These are phyloP conservation scores for Pezicula neosporulosa DNA, from an alignment of 2,329 filamentous ascomycete genomes.

Conservation along the genomic window DNA sequence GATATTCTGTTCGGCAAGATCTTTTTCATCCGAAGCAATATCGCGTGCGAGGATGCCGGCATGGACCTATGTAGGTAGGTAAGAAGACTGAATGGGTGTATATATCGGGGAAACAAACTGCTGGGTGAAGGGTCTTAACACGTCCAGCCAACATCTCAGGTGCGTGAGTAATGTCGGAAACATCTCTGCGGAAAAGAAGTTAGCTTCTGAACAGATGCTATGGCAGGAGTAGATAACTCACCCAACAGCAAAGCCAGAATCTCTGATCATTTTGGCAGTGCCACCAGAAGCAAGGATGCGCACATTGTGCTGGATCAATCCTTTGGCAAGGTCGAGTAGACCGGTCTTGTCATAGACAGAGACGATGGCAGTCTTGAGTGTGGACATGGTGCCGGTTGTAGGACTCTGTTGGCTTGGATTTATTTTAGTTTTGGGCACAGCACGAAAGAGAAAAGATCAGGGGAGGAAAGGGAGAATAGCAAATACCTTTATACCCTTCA, in stretches of 20 bases:
- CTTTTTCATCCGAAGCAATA: conserved; percentile 93
- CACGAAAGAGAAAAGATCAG: too few species aligned
- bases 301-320: conserved; percentile 83
- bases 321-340: conserved; percentile 86
- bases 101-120: conserved; percentile 54
- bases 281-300: conserved; percentile 92
- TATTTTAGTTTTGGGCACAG: too few species aligned
- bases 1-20: conserved; percentile 92
- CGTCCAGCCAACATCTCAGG: conserved; percentile 94
- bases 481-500: too few species aligned
- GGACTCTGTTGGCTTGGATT: too few species aligned
- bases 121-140: conserved; percentile 95
- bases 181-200: conserved; percentile 60
- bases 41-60: conserved; percentile 89
- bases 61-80: conserved; percentile 29
- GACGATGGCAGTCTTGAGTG: conserved; percentile 66
- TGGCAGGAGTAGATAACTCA: conserved; percentile 44
- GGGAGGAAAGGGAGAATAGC: too few species aligned
- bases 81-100: neutral
- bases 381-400: neutral
- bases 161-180: conserved; percentile 93
- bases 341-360: conserved; percentile 99
- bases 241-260: conserved; percentile 94
- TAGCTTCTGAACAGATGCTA: neutral
- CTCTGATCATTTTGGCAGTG: conserved; percentile 93